Evolutionary conservation across 352 stramenopile genomes (phyloP).

Genomic region (Phytophthora pini): DNA sequence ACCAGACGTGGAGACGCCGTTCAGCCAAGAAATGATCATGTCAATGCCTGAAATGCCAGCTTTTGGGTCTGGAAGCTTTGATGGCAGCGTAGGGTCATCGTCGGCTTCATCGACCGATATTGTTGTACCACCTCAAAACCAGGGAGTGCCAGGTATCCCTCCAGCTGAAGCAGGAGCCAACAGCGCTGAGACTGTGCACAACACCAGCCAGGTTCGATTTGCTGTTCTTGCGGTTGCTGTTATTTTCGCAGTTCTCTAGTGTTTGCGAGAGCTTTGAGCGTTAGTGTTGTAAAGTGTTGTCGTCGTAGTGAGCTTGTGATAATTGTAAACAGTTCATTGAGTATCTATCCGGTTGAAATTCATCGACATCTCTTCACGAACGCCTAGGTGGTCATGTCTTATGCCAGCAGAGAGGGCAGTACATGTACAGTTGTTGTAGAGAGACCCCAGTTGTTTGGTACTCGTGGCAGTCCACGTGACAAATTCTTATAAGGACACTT

Average conservation of each 20-base stretch:
- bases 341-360: neutral
- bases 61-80: slow-evolving; percentile 6
- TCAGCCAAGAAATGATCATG: slow-evolving; percentile 37
- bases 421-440: slow-evolving; percentile 4
- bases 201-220: neutral
- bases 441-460: slow-evolving; percentile 15
- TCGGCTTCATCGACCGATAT: slow-evolving; percentile 12
- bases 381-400: neutral
- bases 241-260: neutral
- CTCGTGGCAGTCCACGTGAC: neutral
- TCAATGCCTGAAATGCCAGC: slow-evolving; percentile 8
- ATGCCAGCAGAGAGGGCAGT: neutral
- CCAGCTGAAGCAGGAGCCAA: slow-evolving; percentile 10
- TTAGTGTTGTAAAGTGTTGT: neutral
- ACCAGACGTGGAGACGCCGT: slow-evolving; percentile 16
- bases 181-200: neutral
- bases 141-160: slow-evolving; percentile 7
- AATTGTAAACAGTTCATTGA: neutral
- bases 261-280: neutral
- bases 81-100: slow-evolving; percentile 1
- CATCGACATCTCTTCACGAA: no score
- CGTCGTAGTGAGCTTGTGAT: neutral
- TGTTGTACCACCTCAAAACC: neutral
- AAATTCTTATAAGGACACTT: no score
- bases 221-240: neutral